Percentiles rank a stretch among this genome's conserved stretches.
phyloP scores from a whole-genome alignment of 345 rosid species.

The Trapa bicornis region DNA sequence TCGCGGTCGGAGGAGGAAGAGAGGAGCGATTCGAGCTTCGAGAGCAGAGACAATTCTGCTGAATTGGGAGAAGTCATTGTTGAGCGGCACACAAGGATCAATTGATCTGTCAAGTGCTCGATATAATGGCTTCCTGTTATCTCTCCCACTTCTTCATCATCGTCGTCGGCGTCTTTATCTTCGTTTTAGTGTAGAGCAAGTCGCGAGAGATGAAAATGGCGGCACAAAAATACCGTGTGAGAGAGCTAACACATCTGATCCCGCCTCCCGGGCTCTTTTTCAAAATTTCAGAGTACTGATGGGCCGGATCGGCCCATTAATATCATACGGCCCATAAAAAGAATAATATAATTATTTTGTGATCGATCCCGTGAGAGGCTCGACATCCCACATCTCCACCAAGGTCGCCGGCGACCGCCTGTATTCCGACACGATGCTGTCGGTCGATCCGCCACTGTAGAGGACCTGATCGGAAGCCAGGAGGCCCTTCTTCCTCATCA shows the following conservation, averaged over 20 bases:
- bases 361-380: slow-evolving; percentile 22
- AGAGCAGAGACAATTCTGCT: slow-evolving; percentile 21
- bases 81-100: background rate
- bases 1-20: slow-evolving; percentile 18
- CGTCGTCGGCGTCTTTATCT: background rate
- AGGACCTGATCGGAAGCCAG: slow-evolving; percentile 35
- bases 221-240: background rate
- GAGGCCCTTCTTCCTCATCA: slow-evolving; percentile 43
- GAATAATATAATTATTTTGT: background rate
- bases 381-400: slow-evolving; percentile 23
- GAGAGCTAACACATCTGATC: background rate
- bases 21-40: slow-evolving; percentile 13
- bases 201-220: background rate
- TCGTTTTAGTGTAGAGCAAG: background rate
- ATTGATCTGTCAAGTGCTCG: background rate
- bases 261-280: background rate
- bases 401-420: slow-evolving; percentile 24
- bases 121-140: background rate
- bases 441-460: slow-evolving; percentile 33
- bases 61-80: slow-evolving; percentile 44
- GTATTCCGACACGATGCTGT: slow-evolving; percentile 29
- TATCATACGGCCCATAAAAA: background rate
- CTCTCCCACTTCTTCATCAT: background rate
- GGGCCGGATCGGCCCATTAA: background rate
- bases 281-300: background rate